Evolutionary conservation across 257 asterid genomes (phyloP), one percentile per base, ranked within the genome.

Genomic region (Solanum appendiculatum): DNA sequence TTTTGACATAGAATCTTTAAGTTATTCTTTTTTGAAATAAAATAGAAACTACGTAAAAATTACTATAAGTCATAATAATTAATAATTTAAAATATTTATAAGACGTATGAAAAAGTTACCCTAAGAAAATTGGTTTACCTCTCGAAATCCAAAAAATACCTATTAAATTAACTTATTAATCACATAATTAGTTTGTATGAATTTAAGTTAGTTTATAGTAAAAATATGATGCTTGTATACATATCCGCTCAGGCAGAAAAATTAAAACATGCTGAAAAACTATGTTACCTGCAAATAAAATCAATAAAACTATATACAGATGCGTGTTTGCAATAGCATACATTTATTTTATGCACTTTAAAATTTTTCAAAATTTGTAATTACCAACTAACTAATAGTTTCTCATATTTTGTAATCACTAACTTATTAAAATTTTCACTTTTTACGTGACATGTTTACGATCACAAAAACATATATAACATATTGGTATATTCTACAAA

Each of bases 311-410:
- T 31, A 9, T 12, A 29, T 23, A 21, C 9, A 58, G 1, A 23
- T 23, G 9, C 13, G 2, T 7, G 4, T 69, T 69, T 69, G 77
- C 77, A 16, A 16, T 31, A 69, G n/a, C n/a, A n/a, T n/a, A n/a
- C n/a, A n/a, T n/a, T n/a, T n/a, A n/a, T n/a, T n/a, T n/a, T n/a
- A n/a, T n/a, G n/a, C n/a, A n/a, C n/a, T 54, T 20, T 20, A 54
- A 54, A 54, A 2, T 0, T 0, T 1, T 20, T 13, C 27, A 0
- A 56, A 56, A 3, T 8, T 9, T 56, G 5, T 21, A 3, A 56
- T 56, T 56, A 56, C 5, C 66, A 20, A 56, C 5, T 1, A 21
- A 56, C 10, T 21, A 56, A 11, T 8, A 56, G 21, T 20, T 21
- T 56, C 66, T 56, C 27, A 56, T 20, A 56, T 56, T 56, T 20